Evolutionary conservation across 2,329 filamentous ascomycete genomes (phyloP).

Genomic region (Sporothrix protearum): DNA sequence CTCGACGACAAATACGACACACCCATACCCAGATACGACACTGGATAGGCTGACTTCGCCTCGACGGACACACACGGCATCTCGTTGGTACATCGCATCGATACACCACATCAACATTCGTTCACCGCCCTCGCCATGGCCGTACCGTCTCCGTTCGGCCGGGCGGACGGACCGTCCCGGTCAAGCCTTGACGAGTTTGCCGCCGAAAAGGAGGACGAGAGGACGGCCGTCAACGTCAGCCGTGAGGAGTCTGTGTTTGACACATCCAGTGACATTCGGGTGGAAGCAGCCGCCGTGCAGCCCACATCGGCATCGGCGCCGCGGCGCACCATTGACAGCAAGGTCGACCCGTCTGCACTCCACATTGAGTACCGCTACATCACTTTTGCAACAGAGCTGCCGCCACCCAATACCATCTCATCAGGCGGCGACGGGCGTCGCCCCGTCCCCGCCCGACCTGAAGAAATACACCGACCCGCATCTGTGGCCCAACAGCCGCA

Average conservation of each 20-base stretch:
- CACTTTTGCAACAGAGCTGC: slow-evolving; percentile 41
- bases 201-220: neutral
- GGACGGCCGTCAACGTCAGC: slow-evolving; percentile 1
- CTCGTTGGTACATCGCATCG: neutral
- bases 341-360: slow-evolving; percentile 12
- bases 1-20: neutral
- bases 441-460: slow-evolving; percentile 56
- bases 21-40: neutral
- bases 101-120: neutral
- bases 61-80: neutral
- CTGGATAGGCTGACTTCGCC: neutral
- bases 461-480: slow-evolving; percentile 66
- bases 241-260: slow-evolving; percentile 2
- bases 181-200: neutral
- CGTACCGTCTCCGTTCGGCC: neutral
- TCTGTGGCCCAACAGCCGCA: slow-evolving; percentile 66
- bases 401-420: slow-evolving; percentile 30
- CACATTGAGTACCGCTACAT: slow-evolving; percentile 42
- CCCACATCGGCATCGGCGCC: neutral
- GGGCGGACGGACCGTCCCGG: neutral
- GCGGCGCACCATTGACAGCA: neutral
- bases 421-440: slow-evolving; percentile 31
- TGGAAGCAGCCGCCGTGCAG: neutral
- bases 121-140: neutral
- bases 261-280: slow-evolving; percentile 10